Base-by-base conservation (phyloP, 106 monocot genomes). In the Apostasia shenzhenica region DNA sequence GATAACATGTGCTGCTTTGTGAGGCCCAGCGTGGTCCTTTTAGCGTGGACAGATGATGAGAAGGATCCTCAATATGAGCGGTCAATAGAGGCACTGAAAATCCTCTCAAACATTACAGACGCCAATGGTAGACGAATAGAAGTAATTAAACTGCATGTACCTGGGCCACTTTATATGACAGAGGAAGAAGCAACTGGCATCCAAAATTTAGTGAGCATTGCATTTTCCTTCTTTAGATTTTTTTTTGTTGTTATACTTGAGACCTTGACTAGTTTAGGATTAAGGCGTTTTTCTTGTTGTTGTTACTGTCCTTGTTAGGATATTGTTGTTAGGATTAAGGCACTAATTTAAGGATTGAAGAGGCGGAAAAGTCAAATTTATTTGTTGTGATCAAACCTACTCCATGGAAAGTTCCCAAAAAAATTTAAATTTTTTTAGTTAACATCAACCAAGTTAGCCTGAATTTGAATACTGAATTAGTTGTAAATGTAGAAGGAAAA, bases 1-100 rank as follows among this genome's bases (percentile, higher is more conserved):
- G 97, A 97, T 68, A 97, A 97, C 69, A 79, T 97, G 63, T 97
- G 97, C 76, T 97, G 97, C 59, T 97, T 97, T 79, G 86, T 77
- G 12, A 92, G 81, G 67, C 97, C 97, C 68, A 86, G 84, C 14
- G 63, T 76, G 42, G 89, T 97, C 8, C 82, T 97, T 56, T 75
- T 97, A 70, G 61, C 97, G 51, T 97, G 97, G 97, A 97, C 89
- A 37, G 83, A 97, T 73, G 97, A 97, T 70, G 82, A 82, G 72
- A 69, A 72, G 6, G 92, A 97, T 76, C 92, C 89, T 68, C 97
- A 92, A 59, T 87, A 97, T 74, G 82, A 97, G 64, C 80, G 82
- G 12, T 88, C 92, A 44, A 62, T 83, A 8, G 89, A 90, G 71
- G 92, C 92, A 13, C 45, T 87, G 41, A 74, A 78, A 50, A 75